Evolutionary conservation across 208 protist species (phyloP).

Genomic region (Trypanosoma brucei): DNA sequence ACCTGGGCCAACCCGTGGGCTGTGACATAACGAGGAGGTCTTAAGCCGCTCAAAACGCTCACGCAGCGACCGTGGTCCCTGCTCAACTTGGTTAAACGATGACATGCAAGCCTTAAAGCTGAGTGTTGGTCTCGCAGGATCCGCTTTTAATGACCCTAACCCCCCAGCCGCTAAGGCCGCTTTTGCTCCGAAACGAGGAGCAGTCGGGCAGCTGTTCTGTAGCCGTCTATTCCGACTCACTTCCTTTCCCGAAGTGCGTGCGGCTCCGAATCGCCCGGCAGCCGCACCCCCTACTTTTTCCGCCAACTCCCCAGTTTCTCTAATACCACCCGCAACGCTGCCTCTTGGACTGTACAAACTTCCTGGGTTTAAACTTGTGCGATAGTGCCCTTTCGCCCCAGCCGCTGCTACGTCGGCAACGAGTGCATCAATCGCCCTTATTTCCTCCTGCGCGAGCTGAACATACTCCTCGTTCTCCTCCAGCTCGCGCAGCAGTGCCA

Average conservation of each 20-base stretch:
- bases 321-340: not conserved
- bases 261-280: no score
- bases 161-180: no score
- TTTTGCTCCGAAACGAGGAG: no score
- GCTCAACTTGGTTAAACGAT: not conserved
- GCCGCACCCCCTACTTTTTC: not conserved
- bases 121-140: not conserved
- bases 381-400: not conserved
- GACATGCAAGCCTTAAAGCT: slow-evolving; percentile 6
- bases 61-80: not conserved
- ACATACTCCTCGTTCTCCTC: slow-evolving; percentile 36
- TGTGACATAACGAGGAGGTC: not conserved
- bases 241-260: no score
- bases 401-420: slow-evolving; percentile 16
- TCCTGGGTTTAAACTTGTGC: no score
- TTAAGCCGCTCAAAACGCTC: not conserved
- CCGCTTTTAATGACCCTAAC: no score
- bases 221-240: no score
- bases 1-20: not conserved
- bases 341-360: not conserved
- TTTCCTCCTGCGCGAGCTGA: slow-evolving; percentile 33
- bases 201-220: no score
- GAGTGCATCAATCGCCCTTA: slow-evolving; percentile 27
- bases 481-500: slow-evolving; percentile 19
- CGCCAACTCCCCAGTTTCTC: not conserved